Evolutionary conservation across 2,329 filamentous ascomycete species (phyloP), one percentile per base, ranked within the genome.

Genomic region (Calcarisporium arbuscula): DNA sequence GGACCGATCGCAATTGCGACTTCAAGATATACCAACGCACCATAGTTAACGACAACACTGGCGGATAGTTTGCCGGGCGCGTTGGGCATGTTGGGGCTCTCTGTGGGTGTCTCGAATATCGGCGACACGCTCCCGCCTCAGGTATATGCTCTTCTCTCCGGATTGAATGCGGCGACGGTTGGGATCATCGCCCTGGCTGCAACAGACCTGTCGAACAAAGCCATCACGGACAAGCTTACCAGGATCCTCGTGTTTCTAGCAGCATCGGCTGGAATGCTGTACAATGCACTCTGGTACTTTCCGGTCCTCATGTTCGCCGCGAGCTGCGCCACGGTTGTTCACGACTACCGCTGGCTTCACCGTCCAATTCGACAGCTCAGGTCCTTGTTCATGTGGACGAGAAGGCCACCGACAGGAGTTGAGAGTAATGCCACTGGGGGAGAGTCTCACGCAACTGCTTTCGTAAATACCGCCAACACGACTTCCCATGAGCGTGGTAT

Each of bases 261-360:
- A 4, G 82, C 65, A 1, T 66, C 70, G 8, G 80, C 79, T 0
- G 83, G 82, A 0, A 58, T 87, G 44, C 64, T 82, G 31, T 86
- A 86, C 46, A 85, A 77, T 32, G 74, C 80, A 0, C 57, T 87
- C 0, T 88, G 83, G 83, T 88, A 83, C 44, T 87, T 85, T 29
- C 83, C 83, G 0, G 47, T 75, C 0, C 50, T 87, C 5, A 79
- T 86, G 56, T 45, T 71, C 0, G 43, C 64, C 2, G 73, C 69
- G 0, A 82, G 80, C 0, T 9, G 67, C 2, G 53, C 57, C 0
- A 72, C 75, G 0, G 53, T 77, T 0, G 34, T 72, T 1, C 77
- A 74, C 62, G 81, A 85, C 53, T 61, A 59, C 28, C 62, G 65
- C 27, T 69, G 70, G 58, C 46, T 72, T 6, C 65, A 70, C n/a